Conservation (phyloP, 805 yeast genomes). For the Saturnispora diversa region DNA sequence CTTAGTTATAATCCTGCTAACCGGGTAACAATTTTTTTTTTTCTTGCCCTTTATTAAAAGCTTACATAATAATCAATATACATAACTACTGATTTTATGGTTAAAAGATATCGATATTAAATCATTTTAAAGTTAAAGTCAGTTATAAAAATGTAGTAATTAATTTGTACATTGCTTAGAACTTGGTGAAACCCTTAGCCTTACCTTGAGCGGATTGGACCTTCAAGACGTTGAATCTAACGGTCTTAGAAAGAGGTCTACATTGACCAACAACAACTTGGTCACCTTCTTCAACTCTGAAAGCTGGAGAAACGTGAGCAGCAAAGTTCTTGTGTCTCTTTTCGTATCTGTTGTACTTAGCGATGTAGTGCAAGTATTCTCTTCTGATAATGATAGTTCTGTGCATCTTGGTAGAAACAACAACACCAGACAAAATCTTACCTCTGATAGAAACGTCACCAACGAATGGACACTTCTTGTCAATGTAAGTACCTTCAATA, state of each 20-base stretch:
- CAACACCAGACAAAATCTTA: slow-evolving; percentile 98
- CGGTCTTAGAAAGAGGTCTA: slow-evolving; percentile 99
- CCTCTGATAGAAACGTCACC: slow-evolving; percentile 98
- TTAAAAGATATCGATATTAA: not conserved
- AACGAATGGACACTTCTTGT: slow-evolving; percentile 99
- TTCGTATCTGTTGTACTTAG: slow-evolving; percentile 99
- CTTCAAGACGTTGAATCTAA: slow-evolving; percentile 98
- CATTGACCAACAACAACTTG: slow-evolving; percentile 99
- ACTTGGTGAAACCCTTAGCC: slow-evolving; percentile 93
- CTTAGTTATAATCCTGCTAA: not conserved
- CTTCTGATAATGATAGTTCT: slow-evolving; percentile 99
- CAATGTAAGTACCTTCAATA: slow-evolving; percentile 97
- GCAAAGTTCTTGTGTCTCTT: slow-evolving; percentile 99
- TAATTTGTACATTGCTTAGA: slow-evolving; percentile 44
- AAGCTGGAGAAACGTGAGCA: slow-evolving; percentile 99
- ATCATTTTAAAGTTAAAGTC: slow-evolving; percentile 8
- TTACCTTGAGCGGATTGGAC: slow-evolving; percentile 84
- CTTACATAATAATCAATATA: too few species aligned
- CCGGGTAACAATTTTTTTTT: slow-evolving; percentile 1
- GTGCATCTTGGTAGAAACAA: slow-evolving; percentile 99
- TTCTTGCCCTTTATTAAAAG: not conserved
- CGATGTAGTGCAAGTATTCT: slow-evolving; percentile 99
- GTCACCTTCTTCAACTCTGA: slow-evolving; percentile 99
- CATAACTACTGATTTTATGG: not conserved
- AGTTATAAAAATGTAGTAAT: slow-evolving; percentile 7